Conservation (phyloP, 1,284 basidiomycete species). For the Boletus putidus region DNA sequence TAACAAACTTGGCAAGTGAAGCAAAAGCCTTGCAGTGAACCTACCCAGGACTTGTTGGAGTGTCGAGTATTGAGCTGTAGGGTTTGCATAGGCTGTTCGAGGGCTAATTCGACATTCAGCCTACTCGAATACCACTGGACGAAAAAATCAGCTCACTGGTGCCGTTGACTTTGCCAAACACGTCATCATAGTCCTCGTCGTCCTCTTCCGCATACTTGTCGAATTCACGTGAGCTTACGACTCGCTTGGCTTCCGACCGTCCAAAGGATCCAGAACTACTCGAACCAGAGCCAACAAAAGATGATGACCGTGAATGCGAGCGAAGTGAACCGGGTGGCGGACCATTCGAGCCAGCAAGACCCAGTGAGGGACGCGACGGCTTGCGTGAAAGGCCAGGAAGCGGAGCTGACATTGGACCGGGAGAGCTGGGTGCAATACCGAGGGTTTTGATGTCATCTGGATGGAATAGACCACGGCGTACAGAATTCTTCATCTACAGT, state of each 20-base stretch:
- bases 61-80: slow-evolving; percentile 81
- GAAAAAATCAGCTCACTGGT: slow-evolving; percentile 47
- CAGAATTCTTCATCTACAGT: slow-evolving; percentile 65
- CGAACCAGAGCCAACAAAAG: slow-evolving; percentile 49
- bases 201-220: slow-evolving; percentile 84
- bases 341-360: slow-evolving; percentile 35
- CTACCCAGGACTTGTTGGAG: slow-evolving; percentile 85
- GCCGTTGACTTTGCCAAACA: slow-evolving; percentile 77
- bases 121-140: background rate
- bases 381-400: slow-evolving; percentile 52
- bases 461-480: slow-evolving; percentile 76
- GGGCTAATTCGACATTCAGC: slow-evolving; percentile 41
- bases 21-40: slow-evolving; percentile 21
- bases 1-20: background rate
- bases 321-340: slow-evolving; percentile 32
- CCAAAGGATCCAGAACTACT: slow-evolving; percentile 57
- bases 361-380: slow-evolving; percentile 50
- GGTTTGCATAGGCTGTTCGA: slow-evolving; percentile 63
- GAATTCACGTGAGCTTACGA: slow-evolving; percentile 61
- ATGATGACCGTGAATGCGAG: slow-evolving; percentile 55
- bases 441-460: slow-evolving; percentile 83
- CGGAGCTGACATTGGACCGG: slow-evolving; percentile 65
- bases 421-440: slow-evolving; percentile 49
- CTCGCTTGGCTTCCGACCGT: slow-evolving; percentile 55
- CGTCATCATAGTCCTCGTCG: slow-evolving; percentile 87